These are phyloP conservation scores for Penicillium psychrofluorescens DNA, from an alignment of 495 filamentous ascomycete genomes.

Conservation along the genomic window DNA sequence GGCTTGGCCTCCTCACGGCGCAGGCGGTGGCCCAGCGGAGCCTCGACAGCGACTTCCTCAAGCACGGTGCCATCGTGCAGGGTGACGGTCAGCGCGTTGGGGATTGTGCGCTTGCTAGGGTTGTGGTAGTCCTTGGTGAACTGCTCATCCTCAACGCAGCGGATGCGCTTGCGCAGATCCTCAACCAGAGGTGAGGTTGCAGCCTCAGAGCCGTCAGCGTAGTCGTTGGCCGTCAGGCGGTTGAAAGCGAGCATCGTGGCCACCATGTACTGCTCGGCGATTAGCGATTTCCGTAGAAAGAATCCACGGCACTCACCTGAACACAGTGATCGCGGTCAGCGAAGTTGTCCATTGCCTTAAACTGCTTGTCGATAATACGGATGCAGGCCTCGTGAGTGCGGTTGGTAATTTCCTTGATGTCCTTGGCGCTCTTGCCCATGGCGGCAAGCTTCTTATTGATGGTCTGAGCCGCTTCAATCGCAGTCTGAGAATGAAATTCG, in stretches of 20 bases:
- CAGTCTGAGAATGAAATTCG: slow-evolving; percentile 98
- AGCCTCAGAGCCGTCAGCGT: slow-evolving; percentile 83
- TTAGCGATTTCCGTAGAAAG: not conserved
- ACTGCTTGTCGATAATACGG: slow-evolving; percentile 99
- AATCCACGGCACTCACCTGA: slow-evolving; percentile 42
- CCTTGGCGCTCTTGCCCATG: slow-evolving; percentile 83
- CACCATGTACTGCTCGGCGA: slow-evolving; percentile 70
- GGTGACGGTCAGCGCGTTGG: slow-evolving; percentile 88
- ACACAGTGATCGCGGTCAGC: slow-evolving; percentile 99
- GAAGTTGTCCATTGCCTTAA: slow-evolving; percentile 99
- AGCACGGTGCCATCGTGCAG: slow-evolving; percentile 93
- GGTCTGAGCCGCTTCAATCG: slow-evolving; percentile 86
- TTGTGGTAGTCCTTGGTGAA: slow-evolving; percentile 95
- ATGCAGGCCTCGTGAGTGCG: slow-evolving; percentile 97
- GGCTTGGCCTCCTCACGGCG: slow-evolving; percentile 96
- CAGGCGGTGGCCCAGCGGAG: slow-evolving; percentile 86
- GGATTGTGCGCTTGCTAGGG: slow-evolving; percentile 85
- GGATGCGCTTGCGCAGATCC: slow-evolving; percentile 81
- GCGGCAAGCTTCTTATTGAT: slow-evolving; percentile 75
- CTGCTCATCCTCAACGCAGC: slow-evolving; percentile 89
- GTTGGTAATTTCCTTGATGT: slow-evolving; percentile 89
- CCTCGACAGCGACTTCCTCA: slow-evolving; percentile 88
- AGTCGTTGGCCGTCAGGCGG: slow-evolving; percentile 85
- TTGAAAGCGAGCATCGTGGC: slow-evolving; percentile 90
- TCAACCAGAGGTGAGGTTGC: slow-evolving; percentile 86